These are phyloP conservation scores for Heritiera fomes DNA, from an alignment of 345 rosid species.

Conservation along the genomic window DNA sequence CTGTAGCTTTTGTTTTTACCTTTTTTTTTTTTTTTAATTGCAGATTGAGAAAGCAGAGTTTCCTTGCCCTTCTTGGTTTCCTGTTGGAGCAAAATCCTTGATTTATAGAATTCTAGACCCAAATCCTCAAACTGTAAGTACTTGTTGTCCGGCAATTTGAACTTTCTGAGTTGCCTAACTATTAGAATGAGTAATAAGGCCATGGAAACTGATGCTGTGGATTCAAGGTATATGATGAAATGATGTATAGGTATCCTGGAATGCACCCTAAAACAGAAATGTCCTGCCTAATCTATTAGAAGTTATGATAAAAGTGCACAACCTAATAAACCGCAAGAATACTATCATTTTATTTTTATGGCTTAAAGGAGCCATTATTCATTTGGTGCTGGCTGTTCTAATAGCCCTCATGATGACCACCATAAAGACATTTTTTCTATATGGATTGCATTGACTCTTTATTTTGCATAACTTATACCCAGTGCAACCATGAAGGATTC, in stretches of 20 bases:
- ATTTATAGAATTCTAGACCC: conserved; percentile 85
- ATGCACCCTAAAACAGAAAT: background rate
- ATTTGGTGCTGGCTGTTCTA: background rate
- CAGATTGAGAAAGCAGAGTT: conserved; percentile 88
- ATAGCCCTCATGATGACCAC: background rate
- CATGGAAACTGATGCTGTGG: conserved; percentile 2
- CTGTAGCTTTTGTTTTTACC: background rate
- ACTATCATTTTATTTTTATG: background rate
- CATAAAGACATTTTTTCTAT: conserved; percentile 14
- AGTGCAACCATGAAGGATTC: conserved; percentile 15
- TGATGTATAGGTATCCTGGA: conserved; percentile 14
- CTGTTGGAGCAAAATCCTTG: conserved; percentile 81
- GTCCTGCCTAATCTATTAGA: background rate
- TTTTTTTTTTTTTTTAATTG: conserved; percentile 15
- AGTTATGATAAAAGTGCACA: background rate
- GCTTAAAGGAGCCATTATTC: conserved; percentile 8
- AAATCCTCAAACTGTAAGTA: conserved; percentile 83
- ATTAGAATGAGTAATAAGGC: background rate
- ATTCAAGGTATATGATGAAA: background rate
- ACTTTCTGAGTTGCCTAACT: background rate
- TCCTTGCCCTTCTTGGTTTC: conserved; percentile 87
- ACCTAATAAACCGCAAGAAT: background rate
- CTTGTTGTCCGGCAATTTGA: conserved; percentile 12
- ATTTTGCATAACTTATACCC: conserved; percentile 14
- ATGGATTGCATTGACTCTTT: conserved; percentile 12